These are phyloP conservation scores for Ophiocordyceps camponoti-leonardi DNA, from an alignment of 2,329 filamentous ascomycete genomes.

Conservation along the genomic window DNA sequence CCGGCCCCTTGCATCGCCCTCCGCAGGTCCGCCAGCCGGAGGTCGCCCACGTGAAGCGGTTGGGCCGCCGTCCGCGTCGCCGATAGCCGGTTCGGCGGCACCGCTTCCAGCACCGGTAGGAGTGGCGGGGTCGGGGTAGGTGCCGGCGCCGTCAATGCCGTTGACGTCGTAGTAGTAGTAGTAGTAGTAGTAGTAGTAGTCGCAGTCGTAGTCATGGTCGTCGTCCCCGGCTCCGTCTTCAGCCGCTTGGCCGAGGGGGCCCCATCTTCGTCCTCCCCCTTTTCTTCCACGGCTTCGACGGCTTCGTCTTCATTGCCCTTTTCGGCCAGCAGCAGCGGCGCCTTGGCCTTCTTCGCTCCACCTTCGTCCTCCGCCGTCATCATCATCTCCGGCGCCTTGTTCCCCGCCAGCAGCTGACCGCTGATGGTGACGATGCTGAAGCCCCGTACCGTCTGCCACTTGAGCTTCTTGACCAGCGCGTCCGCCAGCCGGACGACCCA, in stretches of 20 bases:
- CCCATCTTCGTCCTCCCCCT: neutral
- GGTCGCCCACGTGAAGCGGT: slow-evolving; percentile 84
- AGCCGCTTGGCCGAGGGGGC: slow-evolving; percentile 24
- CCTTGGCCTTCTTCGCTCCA: neutral
- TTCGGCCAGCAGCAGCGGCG: neutral
- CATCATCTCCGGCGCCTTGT: neutral
- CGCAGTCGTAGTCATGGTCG: neutral
- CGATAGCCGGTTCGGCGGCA: slow-evolving; percentile 45
- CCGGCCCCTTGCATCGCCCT: slow-evolving; percentile 67
- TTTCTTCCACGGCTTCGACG: slow-evolving; percentile 28
- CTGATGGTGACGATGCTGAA: slow-evolving; percentile 87
- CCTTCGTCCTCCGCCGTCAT: neutral
- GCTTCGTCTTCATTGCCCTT: slow-evolving; percentile 19
- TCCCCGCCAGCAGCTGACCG: slow-evolving; percentile 38
- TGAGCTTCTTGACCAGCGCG: slow-evolving; percentile 65
- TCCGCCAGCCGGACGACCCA: slow-evolving; percentile 90
- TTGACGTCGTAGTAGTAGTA: neutral
- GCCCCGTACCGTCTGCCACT: slow-evolving; percentile 87
- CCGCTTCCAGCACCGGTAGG: slow-evolving; percentile 33
- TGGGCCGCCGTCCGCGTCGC: slow-evolving; percentile 63
- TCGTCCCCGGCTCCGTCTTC: slow-evolving; percentile 22
- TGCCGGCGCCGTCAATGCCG: slow-evolving; percentile 7
- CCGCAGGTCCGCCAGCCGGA: slow-evolving; percentile 74
- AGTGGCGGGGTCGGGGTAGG: slow-evolving; percentile 10
- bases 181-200: neutral